Base-by-base conservation (phyloP, 179 eudicot genomes). In the Corrigiola litoralis region DNA sequence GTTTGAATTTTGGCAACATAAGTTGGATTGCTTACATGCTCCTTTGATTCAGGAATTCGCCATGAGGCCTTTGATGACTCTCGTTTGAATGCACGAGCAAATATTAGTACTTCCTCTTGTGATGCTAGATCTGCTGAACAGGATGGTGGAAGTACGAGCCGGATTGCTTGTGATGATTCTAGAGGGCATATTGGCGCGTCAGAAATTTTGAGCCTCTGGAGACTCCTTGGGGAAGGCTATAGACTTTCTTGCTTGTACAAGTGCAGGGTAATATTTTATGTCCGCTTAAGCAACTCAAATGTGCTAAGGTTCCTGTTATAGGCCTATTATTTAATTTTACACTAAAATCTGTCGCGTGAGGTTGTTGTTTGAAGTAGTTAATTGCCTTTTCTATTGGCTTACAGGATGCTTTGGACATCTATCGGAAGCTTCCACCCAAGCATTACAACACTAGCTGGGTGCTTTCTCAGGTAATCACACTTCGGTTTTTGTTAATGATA, bases 371-470 rank as follows among this genome's bases (percentile, higher is more conserved):
- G 36, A 34, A 37, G 25, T 14, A 16, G n/a, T 23, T 42, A 21
- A 23, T 24, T 7, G 16, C 16, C 10, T 58, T 9, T 44, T 51
- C 33, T 23, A 14, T 18, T 75, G 64, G 52, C 69, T 58, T 63
- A 57, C 84, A 95, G 99, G 99, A 88, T 44, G 99, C 97, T 42
- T 75, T 95, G 80, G 80, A 84, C 67, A 69, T 80, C 51, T 95
- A 83, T 73, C 79, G 74, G 45, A 85, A 85, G 68, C 97, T 95
- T 64, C 92, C 97, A 2, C 77, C 77, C 48, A 85, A 87, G 48
- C 97, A 95, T 72, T 95, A 88, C 63, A 82, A 87, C 53, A 95
- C 99, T 28, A 85, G 89, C 40, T 91, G 99, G 99, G 99, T 92
- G 61, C 99, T 91, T 75, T 91, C 92, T 48, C 97, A 95, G 95